phyloP scores from a whole-genome alignment of 495 filamentous ascomycete species.

The Hypomontagnella submonticulosa region DNA sequence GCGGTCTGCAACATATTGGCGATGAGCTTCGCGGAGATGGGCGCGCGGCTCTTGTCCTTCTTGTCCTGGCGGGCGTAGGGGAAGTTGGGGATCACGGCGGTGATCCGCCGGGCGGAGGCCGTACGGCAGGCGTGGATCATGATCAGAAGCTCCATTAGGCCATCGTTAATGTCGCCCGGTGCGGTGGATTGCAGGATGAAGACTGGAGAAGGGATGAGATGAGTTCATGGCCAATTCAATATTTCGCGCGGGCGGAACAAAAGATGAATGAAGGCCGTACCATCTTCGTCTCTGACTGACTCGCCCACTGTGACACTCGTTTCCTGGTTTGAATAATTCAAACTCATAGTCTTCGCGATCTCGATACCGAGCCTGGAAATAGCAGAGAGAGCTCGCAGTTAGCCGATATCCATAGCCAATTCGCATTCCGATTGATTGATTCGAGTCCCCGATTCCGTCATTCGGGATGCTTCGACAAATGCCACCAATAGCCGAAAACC shows the following conservation, averaged over 20 bases:
- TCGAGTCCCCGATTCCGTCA: conserved; percentile 37
- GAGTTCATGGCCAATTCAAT: conserved; percentile 23
- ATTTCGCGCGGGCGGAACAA: not conserved
- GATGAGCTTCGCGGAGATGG: conserved; percentile 91
- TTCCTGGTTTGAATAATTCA: conserved; percentile 98
- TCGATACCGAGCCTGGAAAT: conserved; percentile 85
- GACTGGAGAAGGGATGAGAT: conserved; percentile 57
- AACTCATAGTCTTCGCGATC: conserved; percentile 88
- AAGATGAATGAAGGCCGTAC: conserved; percentile 58
- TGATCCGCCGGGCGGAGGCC: conserved; percentile 92
- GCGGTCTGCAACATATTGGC: conserved; percentile 98
- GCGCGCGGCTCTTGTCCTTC: conserved; percentile 92
- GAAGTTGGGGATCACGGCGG: conserved; percentile 94
- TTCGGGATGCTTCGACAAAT: conserved; percentile 8
- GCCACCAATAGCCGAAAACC: conserved; percentile 33
- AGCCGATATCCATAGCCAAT: conserved; percentile 23
- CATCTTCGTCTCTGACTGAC: conserved; percentile 94
- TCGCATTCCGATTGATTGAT: conserved; percentile 6
- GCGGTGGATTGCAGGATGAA: conserved; percentile 97
- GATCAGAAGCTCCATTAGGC: conserved; percentile 97
- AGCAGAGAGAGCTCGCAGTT: conserved; percentile 39
- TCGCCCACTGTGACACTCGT: conserved; percentile 97
- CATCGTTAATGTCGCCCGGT: conserved; percentile 97
- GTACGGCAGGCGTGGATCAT: conserved; percentile 99
- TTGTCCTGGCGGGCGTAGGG: conserved; percentile 99